These are phyloP conservation scores for Exophiala oligosperma DNA, from an alignment of 2,329 filamentous ascomycete genomes.

Conservation along the genomic window DNA sequence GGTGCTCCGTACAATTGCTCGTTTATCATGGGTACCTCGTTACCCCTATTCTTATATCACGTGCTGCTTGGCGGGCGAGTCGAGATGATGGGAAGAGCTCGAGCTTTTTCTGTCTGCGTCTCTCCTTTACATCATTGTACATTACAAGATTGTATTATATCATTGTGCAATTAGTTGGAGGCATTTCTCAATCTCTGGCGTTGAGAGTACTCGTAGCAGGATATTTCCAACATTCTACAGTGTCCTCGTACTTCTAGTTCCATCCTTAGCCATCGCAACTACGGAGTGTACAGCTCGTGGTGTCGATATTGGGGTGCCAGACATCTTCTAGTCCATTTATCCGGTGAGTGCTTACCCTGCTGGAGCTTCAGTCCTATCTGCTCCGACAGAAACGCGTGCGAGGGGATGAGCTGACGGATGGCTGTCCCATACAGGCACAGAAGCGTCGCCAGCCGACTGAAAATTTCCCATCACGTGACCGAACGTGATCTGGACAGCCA, in stretches of 20 bases:
- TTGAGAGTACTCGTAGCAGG: background rate
- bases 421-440: background rate
- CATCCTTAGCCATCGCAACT: background rate
- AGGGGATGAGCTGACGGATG: background rate
- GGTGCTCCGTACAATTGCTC: no score
- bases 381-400: background rate
- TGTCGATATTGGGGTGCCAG: background rate
- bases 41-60: background rate
- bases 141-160: conserved; percentile 1
- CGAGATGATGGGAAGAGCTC: background rate
- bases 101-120: background rate
- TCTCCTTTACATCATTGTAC: conserved; percentile 1
- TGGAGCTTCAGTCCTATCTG: background rate
- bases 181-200: background rate
- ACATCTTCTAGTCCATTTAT: background rate
- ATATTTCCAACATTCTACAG: background rate
- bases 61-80: background rate
- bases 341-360: background rate
- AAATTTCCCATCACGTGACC: background rate
- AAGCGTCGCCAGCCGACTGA: background rate
- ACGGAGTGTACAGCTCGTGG: background rate
- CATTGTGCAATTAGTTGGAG: background rate
- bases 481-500: background rate
- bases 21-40: no score
- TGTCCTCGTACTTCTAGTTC: background rate